Conservation (phyloP, 495 filamentous ascomycete genomes). For the Hypoxylon crocopeplum region DNA sequence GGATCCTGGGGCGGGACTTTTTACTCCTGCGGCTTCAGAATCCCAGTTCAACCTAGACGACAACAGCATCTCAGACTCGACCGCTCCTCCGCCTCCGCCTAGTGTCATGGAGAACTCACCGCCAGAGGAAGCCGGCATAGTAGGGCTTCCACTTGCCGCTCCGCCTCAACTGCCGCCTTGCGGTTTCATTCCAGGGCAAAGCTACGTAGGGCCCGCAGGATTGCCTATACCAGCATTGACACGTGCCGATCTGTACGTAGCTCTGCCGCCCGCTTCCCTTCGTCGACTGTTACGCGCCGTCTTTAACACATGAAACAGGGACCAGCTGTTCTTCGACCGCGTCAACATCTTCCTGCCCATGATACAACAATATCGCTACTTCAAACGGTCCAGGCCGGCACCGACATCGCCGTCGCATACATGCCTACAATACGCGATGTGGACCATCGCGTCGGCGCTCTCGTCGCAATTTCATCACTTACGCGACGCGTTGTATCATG, state of each 20-base stretch:
- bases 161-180: not conserved
- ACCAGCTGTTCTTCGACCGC: constrained; percentile 10
- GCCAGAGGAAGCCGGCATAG: not conserved
- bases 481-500: constrained; percentile 51
- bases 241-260: constrained; percentile 12
- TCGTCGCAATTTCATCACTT: constrained; percentile 59
- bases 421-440: constrained; percentile 62
- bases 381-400: not conserved
- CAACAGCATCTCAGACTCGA: not conserved
- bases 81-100: not conserved
- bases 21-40: constrained; percentile 3
- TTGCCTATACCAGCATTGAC: not conserved
- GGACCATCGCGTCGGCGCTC: constrained; percentile 57
- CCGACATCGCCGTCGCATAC: constrained; percentile 20
- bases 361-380: constrained; percentile 10
- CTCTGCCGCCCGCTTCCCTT: not conserved
- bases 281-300: too few relatives aligned
- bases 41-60: constrained; percentile 10
- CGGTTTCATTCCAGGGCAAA: not conserved
- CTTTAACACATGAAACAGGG: not conserved
- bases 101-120: not conserved
- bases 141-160: not conserved
- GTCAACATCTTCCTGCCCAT: constrained; percentile 3
- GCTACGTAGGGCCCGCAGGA: not conserved
- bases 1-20: not conserved